Base-by-base conservation (phyloP, 371 early-diverging fungal species). In the Rhizopus microsporus region DNA sequence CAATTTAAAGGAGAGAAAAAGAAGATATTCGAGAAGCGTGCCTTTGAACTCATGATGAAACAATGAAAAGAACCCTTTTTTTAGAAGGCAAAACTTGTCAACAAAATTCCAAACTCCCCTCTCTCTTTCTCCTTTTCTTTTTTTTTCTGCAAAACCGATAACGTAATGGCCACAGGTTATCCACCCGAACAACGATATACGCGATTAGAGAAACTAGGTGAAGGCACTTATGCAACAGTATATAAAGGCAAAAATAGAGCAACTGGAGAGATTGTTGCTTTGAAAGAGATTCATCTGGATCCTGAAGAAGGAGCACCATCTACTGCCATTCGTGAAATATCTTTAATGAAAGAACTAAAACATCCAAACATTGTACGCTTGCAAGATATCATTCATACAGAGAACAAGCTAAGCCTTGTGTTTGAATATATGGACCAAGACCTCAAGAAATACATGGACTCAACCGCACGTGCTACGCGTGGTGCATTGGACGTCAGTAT, bases 211-310 rank as follows among this genome's bases (percentile, higher is more conserved):
- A 95, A 97, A 76, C 85, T 99, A 54, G 98, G 98, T 42, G 98
- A 98, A 82, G 99, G 99, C 35, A 99, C 99, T 31, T 99, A 99
- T 69, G 99, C 98, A 16, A 95, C 93, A 7, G 99, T 99, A 16
- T 99, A 90, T 85, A 99, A 97, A 82, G 99, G 97, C 60, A 85
- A 90, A 76, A 90, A 88, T 65, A 85, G 88, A 63, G 71, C 85
- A 13, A 93, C 92, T 34, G 91, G 91, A 38, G 95, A 94, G 59
- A 86, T 95, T 30, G 98, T 99, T 5, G 99, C 99, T 2, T 79
- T 99, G 39, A 99, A 99, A 77, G 95, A 99, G 76, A 97, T 99
- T 44, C 82, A 89, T 44, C 74, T 94, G 38, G 92, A 93, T 68
- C 86, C 91, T 32, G 96, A 97, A 68, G 97, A 97, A 77, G 94